Conservation (phyloP, 202 grass and related monocot species). For the Brachypodium distachyon region DNA sequence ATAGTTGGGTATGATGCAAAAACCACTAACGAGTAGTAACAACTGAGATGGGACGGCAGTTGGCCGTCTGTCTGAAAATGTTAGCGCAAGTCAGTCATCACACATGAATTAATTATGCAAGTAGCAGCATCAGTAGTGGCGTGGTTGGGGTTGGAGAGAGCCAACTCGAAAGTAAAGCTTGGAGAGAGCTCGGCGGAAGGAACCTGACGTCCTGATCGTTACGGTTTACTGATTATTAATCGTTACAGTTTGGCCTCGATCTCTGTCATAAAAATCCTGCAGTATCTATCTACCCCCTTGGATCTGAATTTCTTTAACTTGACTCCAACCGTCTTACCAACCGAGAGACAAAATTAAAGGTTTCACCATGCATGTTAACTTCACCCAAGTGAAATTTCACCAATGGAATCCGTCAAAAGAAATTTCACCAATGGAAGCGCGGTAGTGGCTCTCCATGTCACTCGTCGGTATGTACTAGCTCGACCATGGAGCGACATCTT, state of each 20-base stretch:
- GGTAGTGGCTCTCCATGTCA: conserved; percentile 7
- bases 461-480: not conserved
- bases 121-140: not conserved
- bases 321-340: too few species aligned
- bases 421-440: not conserved
- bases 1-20: not conserved
- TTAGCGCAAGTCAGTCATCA: not conserved
- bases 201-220: not conserved
- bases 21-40: not conserved
- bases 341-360: too few species aligned
- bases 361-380: not conserved
- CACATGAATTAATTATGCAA: not conserved
- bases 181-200: not conserved
- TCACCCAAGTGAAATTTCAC: too few species aligned
- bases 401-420: too few species aligned
- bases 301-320: not conserved
- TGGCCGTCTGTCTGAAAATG: not conserved
- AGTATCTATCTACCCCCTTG: not conserved
- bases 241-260: not conserved
- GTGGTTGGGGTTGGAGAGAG: conserved; percentile 11
- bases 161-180: not conserved
- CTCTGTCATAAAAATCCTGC: not conserved
- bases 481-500: not conserved
- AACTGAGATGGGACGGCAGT: not conserved
- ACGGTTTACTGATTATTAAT: not conserved